phyloP scores from a whole-genome alignment of 306 rosid genomes.

The Cicer arietinum region DNA sequence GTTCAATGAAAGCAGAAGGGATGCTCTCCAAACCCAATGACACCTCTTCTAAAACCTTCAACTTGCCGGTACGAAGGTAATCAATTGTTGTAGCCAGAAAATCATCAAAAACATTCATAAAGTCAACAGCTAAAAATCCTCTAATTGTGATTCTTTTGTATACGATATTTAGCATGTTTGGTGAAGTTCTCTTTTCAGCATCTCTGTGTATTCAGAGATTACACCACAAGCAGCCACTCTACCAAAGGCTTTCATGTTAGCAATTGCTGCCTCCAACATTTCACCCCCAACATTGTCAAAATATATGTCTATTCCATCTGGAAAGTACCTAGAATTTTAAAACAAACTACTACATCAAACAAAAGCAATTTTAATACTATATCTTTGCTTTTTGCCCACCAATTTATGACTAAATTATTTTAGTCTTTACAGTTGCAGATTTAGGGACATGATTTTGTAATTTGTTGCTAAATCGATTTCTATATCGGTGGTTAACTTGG shows the following conservation, averaged over 20 bases:
- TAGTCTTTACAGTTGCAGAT: too few relatives aligned
- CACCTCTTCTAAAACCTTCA: conserved; percentile 61
- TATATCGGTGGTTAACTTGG: too few relatives aligned
- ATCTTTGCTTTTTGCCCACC: too few relatives aligned
- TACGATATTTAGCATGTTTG: conserved; percentile 60
- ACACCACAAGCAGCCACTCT: conserved; percentile 74
- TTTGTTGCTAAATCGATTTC: too few relatives aligned
- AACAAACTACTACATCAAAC: neutral
- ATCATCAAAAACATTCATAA: conserved; percentile 46
- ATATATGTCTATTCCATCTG: conserved; percentile 77
- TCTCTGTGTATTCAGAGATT: conserved; percentile 62
- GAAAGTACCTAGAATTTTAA: conserved; percentile 58
- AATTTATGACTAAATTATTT: too few relatives aligned
- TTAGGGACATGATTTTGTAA: too few relatives aligned
- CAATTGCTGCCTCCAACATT: conserved; percentile 75
- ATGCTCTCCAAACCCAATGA: conserved; percentile 63
- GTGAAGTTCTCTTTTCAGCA: conserved; percentile 51
- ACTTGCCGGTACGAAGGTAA: conserved; percentile 47
- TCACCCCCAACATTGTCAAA: conserved; percentile 84
- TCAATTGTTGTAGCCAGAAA: conserved; percentile 52
- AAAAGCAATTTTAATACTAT: neutral
- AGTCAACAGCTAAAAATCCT: conserved; percentile 67
- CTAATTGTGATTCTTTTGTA: conserved; percentile 67
- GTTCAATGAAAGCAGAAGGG: conserved; percentile 70
- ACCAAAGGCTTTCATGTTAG: conserved; percentile 68